A percentile compares a stretch with the other conserved stretches of the same genome.
These are phyloP conservation scores for Termitomyces sp. DNA, from an alignment of 768 basidiomycete genomes.

Conservation along the genomic window DNA sequence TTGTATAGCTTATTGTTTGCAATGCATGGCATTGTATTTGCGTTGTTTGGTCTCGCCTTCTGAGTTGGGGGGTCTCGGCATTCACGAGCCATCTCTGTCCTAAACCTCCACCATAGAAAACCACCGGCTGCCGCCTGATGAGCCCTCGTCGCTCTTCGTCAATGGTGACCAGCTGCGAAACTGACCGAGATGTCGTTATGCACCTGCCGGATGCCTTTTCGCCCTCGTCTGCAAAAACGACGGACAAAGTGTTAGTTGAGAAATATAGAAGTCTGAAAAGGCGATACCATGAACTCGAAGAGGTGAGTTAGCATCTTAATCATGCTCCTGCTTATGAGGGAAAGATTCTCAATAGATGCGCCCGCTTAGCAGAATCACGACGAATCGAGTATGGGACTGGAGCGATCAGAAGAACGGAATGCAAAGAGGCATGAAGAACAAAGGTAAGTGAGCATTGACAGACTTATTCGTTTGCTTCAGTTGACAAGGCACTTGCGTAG, in stretches of 20 bases:
- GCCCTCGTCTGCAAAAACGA: conserved; percentile 30
- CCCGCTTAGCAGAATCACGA: conserved; percentile 51
- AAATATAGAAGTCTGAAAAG: conserved; percentile 66
- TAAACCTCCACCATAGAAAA: conserved; percentile 24
- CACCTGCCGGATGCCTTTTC: conserved; percentile 41
- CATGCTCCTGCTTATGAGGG: conserved; percentile 20
- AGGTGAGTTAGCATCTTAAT: conserved; percentile 46
- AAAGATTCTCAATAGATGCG: conserved; percentile 22
- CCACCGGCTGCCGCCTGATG: conserved; percentile 17
- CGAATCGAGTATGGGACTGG: conserved; percentile 54
- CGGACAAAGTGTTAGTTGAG: conserved; percentile 49
- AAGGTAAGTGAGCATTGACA: conserved; percentile 41
- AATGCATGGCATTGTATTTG: conserved; percentile 39
- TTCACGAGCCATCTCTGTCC: conserved; percentile 25
- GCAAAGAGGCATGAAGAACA: conserved; percentile 58
- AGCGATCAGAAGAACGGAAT: conserved; percentile 61
- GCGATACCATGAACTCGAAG: conserved; percentile 64
- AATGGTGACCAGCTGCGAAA: conserved; percentile 34
- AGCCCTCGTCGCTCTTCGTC: conserved; percentile 24
- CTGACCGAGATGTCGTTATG: conserved; percentile 52
- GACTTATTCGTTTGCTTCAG: background rate
- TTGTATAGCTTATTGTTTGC: conserved; percentile 26
- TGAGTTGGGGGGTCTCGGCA: conserved; percentile 32
- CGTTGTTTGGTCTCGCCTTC: conserved; percentile 34
- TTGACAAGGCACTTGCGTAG: conserved; percentile 28